Evolutionary conservation across 805 yeast species (phyloP).

Genomic region (Candida orba): DNA sequence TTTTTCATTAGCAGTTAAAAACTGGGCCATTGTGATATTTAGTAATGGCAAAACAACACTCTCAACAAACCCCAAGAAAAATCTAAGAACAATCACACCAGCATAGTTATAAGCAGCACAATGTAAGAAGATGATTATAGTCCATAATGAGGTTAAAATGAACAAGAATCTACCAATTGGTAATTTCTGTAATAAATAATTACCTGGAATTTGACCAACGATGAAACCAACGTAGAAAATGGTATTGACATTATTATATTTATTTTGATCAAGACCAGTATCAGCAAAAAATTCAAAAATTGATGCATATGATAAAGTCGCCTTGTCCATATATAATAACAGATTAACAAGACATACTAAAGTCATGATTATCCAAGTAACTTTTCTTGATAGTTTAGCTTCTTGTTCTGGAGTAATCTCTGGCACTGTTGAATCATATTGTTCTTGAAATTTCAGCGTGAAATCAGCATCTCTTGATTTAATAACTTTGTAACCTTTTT

Average conservation of each 20-base stretch:
- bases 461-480: conserved; percentile 33
- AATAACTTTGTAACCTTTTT: conserved; percentile 29
- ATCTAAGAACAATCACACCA: conserved; percentile 41
- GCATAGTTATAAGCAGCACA: conserved; percentile 38
- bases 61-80: conserved; percentile 46
- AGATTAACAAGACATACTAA: conserved; percentile 33
- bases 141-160: conserved; percentile 35
- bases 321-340: conserved; percentile 45
- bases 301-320: conserved; percentile 41
- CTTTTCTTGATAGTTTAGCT: conserved; percentile 30
- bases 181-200: conserved; percentile 36
- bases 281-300: conserved; percentile 41
- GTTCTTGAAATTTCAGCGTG: conserved; percentile 31
- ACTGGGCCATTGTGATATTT: conserved; percentile 43
- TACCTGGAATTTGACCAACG: conserved; percentile 38
- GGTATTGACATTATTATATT: conserved; percentile 42
- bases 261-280: conserved; percentile 35
- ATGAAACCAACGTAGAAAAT: conserved; percentile 47
- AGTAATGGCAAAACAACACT: conserved; percentile 37
- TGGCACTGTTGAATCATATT: conserved; percentile 27
- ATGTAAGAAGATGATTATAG: conserved; percentile 37
- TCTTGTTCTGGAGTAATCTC: conserved; percentile 38
- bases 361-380: conserved; percentile 30
- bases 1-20: conserved; percentile 40
- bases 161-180: conserved; percentile 35